Conservation (phyloP, 257 asterid species). For the Ehretia macrophylla region DNA sequence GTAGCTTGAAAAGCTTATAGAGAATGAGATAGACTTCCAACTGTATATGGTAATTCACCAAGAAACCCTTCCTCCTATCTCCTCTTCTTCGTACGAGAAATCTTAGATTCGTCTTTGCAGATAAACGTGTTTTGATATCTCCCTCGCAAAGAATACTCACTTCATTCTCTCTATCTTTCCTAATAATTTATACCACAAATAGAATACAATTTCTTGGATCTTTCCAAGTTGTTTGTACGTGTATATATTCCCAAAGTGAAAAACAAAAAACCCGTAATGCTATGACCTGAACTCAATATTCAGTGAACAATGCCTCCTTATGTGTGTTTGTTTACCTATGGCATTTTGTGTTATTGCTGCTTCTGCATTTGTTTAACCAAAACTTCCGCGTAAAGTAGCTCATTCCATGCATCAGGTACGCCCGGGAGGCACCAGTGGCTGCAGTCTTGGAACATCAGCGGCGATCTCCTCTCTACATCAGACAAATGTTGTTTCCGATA, state of each 20-base stretch:
- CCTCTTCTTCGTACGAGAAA: too few species aligned
- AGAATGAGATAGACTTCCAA: slow-evolving; percentile 8
- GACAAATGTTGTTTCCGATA: slow-evolving; percentile 47
- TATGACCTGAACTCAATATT: slow-evolving; percentile 12
- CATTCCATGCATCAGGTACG: slow-evolving; percentile 78
- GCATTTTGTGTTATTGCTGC: slow-evolving; percentile 20
- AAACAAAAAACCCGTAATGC: slow-evolving; percentile 18
- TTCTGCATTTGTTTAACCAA: slow-evolving; percentile 36
- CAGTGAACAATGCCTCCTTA: slow-evolving; percentile 1
- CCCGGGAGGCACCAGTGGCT: slow-evolving; percentile 93
- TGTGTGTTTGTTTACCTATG: slow-evolving; percentile 18
- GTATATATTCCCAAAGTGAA: slow-evolving; percentile 13
- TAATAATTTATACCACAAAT: slow-evolving; percentile 5
- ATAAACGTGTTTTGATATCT: too few species aligned
- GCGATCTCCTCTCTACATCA: slow-evolving; percentile 32
- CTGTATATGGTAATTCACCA: background rate
- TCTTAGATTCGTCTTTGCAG: too few species aligned
- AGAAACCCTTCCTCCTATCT: too few species aligned
- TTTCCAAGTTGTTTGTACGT: slow-evolving; percentile 19
- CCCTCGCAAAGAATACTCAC: background rate
- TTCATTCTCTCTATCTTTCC: slow-evolving; percentile 1
- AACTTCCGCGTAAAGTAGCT: slow-evolving; percentile 52
- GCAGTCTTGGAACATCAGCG: slow-evolving; percentile 52
- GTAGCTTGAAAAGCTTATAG: background rate
- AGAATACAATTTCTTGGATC: slow-evolving; percentile 24